Conservation (phyloP, 208 protist species). For the Acanthamoeba culbertsoni region DNA sequence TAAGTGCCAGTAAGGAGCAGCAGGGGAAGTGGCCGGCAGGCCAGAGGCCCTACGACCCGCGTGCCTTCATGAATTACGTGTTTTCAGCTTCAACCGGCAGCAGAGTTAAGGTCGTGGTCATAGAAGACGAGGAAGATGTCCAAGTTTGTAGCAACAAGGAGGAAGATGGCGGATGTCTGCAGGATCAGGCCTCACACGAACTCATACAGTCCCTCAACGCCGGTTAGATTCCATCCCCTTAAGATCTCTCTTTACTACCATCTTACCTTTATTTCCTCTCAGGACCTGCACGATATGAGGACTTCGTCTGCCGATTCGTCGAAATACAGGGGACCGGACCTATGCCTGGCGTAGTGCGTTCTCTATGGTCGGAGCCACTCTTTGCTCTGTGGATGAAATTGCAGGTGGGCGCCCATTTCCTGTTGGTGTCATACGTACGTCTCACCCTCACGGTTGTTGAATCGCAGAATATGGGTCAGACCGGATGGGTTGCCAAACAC, state of each 20-base stretch:
- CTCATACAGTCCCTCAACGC: background rate
- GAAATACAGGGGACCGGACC: constrained; percentile 36
- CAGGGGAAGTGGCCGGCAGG: too few species aligned
- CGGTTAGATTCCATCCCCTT: background rate
- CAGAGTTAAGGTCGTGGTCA: background rate
- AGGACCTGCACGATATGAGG: background rate
- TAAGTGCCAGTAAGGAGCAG: too few species aligned
- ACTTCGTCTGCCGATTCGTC: background rate
- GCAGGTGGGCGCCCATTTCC: background rate
- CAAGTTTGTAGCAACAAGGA: background rate
- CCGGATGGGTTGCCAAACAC: background rate
- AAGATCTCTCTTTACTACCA: background rate
- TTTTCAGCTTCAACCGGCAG: background rate
- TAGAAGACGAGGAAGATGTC: background rate
- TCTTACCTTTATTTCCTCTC: background rate
- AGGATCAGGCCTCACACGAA: background rate
- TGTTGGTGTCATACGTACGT: background rate
- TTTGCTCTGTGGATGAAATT: background rate
- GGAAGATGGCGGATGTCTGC: background rate
- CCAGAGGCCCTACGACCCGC: background rate
- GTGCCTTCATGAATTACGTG: background rate
- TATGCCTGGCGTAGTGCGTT: background rate
- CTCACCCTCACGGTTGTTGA: background rate
- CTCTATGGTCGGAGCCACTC: background rate
- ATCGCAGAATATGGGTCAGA: background rate